These are phyloP conservation scores for Pseudoneurospora amorphoporcata DNA, from an alignment of 495 filamentous ascomycete genomes.

Conservation along the genomic window DNA sequence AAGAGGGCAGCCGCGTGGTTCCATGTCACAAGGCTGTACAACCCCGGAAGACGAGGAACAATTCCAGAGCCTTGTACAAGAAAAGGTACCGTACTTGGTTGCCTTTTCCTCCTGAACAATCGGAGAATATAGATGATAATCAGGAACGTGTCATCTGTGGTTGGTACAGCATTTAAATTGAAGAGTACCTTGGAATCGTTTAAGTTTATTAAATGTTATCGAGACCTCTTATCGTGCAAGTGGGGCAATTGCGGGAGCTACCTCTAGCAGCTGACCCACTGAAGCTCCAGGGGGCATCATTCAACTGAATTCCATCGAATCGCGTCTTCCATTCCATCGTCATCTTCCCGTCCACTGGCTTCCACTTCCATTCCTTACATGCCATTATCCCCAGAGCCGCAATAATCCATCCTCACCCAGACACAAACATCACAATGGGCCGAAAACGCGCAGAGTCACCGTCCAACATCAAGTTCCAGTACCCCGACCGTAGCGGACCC, in stretches of 20 bases:
- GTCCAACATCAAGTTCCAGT: slow-evolving; percentile 43
- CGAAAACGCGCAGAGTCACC: slow-evolving; percentile 37
- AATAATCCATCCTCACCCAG: background rate
- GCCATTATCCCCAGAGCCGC: background rate
- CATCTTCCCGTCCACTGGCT: background rate
- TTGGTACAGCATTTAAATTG: background rate
- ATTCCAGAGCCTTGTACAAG: background rate
- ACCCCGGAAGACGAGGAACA: background rate
- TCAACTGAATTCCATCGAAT: background rate
- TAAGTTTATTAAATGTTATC: background rate
- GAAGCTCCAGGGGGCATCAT: background rate
- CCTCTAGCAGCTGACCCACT: background rate
- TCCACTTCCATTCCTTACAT: background rate
- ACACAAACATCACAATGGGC: slow-evolving; percentile 23
- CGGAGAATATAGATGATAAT: background rate
- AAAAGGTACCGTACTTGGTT: background rate
- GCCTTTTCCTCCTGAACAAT: background rate
- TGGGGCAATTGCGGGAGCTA: background rate
- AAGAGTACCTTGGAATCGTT: too few species aligned
- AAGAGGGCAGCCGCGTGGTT: background rate
- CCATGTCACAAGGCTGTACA: background rate
- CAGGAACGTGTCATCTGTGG: background rate
- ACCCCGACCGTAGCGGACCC: slow-evolving; percentile 47
- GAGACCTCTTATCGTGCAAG: background rate
- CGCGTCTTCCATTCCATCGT: background rate